Evolutionary conservation across 495 filamentous ascomycete species (phyloP), one percentile per base, ranked within the genome.

Genomic region (Diplogelasinospora grovesii): DNA sequence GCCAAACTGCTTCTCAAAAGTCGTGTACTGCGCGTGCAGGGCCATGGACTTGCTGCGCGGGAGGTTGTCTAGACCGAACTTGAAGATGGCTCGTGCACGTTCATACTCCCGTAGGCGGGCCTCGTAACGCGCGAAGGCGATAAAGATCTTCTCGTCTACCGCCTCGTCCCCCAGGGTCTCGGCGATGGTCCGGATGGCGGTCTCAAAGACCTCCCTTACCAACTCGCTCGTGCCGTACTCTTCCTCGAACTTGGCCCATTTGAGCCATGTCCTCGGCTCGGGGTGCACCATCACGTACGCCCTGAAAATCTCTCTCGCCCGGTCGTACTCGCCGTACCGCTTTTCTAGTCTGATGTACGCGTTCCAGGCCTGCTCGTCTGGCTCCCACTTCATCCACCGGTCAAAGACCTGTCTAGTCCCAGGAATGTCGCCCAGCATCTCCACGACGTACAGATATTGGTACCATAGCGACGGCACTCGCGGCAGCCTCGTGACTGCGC

Each of bases 391-490:
- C 84, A 97, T 89, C 93, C 93, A 98, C 29, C 92, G 72, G 67
- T 98, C 93, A 60, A 97, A 98, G 2, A 97, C 87, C 57, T 94
- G 87, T 36, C 92, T 73, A 13, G 89, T 93, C 11, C 92, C 92
- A 5, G 89, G 79, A 27, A 98, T 81, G 51, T 98, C 96, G 5
- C 85, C 83, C 6, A 95, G 70, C 58, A 89, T 97, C 72, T 98
- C 93, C 61, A 96, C 92, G 85, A 97, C 94, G 56, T 95, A 95
- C 21, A 94, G 86, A 73, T 95, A 97, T 59, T 96, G 95, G 64
- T 90, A 97, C 92, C 92, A 98, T 36, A 98, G 69, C 68, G 96
- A 96, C 59, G 95, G 85, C 20, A 96, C 75, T 24, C 92, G 71
- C 22, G 92, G 92, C 22, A 96, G 69, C 40, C 92, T 87, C 1